These are phyloP conservation scores for Linum trigynum DNA, from an alignment of 345 rosid species.

Conservation along the genomic window DNA sequence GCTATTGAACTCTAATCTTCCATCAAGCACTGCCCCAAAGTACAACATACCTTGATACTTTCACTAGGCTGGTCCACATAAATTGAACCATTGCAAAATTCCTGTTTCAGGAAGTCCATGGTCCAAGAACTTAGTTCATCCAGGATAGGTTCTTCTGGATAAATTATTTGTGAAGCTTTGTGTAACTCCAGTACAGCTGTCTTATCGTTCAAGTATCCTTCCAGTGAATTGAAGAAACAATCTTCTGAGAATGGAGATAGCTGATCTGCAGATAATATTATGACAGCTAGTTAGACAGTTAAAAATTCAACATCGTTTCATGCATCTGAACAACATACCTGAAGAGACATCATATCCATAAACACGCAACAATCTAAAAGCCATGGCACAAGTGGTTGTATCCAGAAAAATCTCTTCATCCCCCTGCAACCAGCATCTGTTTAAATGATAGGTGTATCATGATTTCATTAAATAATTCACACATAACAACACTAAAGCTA, in stretches of 20 bases:
- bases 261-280: neutral
- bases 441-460: too few species aligned
- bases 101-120: neutral
- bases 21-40: too few species aligned
- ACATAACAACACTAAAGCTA: too few species aligned
- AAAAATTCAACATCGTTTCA: too few species aligned
- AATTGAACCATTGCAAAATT: too few species aligned
- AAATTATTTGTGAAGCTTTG: slow-evolving; percentile 13
- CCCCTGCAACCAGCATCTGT: slow-evolving; percentile 3
- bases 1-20: too few species aligned
- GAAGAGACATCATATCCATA: slow-evolving; percentile 15
- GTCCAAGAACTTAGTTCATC: slow-evolving; percentile 9
- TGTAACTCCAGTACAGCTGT: slow-evolving; percentile 9
- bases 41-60: too few species aligned
- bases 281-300: neutral
- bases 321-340: neutral
- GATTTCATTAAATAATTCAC: too few species aligned
- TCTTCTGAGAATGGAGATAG: neutral
- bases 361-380: slow-evolving; percentile 8
- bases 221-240: neutral
- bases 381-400: slow-evolving; percentile 6
- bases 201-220: neutral
- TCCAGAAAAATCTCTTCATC: slow-evolving; percentile 15
- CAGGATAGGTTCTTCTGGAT: slow-evolving; percentile 7
- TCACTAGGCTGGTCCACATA: too few species aligned